Evolutionary conservation across 2,329 filamentous ascomycete genomes (phyloP).

Genomic region (Phialophora verrucosa): DNA sequence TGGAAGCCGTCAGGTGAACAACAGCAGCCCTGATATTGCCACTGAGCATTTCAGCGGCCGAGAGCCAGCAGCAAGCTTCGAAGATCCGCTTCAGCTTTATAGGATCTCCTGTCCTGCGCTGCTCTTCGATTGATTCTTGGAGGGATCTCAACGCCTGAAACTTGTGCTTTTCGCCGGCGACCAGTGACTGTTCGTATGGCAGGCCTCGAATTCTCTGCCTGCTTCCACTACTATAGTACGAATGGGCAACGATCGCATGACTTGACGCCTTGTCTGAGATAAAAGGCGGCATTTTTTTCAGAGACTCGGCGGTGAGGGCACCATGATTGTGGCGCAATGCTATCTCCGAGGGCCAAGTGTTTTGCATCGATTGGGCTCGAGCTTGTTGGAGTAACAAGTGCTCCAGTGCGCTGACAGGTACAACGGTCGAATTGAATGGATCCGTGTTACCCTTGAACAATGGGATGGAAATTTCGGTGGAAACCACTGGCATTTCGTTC

Average conservation of each 20-base stretch:
- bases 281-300: slow-evolving; percentile 6
- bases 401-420: slow-evolving; percentile 18
- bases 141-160: slow-evolving; percentile 8
- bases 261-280: slow-evolving; percentile 9
- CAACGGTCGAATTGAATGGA: slow-evolving; percentile 10
- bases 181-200: slow-evolving; percentile 5
- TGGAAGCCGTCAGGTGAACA: slow-evolving; percentile 13
- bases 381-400: slow-evolving; percentile 15
- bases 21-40: slow-evolving; percentile 13
- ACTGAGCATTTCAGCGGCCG: slow-evolving; percentile 13
- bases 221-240: slow-evolving; percentile 14
- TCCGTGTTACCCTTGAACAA: slow-evolving; percentile 11
- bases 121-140: slow-evolving; percentile 9
- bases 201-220: slow-evolving; percentile 7
- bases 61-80: slow-evolving; percentile 4
- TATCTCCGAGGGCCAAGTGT: slow-evolving; percentile 19
- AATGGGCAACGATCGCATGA: slow-evolving; percentile 15
- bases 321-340: slow-evolving; percentile 15
- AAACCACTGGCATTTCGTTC: not conserved
- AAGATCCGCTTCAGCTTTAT: not conserved
- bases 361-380: slow-evolving; percentile 13
- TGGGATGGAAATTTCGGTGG: slow-evolving; percentile 3
- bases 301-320: slow-evolving; percentile 10
- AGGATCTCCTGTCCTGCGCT: not conserved
- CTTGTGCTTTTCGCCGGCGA: slow-evolving; percentile 13